Evolutionary conservation across 129 eudicot genomes (phyloP), one percentile per base, ranked within the genome.

Genomic region (Kitagawia praeruptora): DNA sequence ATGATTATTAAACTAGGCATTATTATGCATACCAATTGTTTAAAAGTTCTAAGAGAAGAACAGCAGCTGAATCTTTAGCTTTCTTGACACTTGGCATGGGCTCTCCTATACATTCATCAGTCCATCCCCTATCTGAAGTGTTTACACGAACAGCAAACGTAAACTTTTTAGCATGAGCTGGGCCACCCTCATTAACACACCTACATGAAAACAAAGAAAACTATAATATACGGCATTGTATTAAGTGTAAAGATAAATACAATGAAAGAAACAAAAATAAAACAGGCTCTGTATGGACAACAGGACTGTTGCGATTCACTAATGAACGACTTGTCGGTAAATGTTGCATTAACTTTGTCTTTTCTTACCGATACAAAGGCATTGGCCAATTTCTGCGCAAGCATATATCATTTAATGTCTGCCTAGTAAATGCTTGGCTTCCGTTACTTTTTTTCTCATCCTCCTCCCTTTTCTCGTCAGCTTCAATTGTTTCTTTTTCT

Each of bases 41-140:
- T 58, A 95, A 45, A 77, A 95, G 99, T 79, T 95, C 93, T 86
- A 95, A 81, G 47, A 95, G 90, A 77, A 95, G 91, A 89, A 89
- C 91, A 8, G 99, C 99, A n/a, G 99, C 97, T 40, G 99, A 95
- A 84, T 95, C 97, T 82, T 92, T 95, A n/a, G 99, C 99, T 88
- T 95, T 95, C 92, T 95, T 95, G 66, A 95, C 99, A 87, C 97
- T 95, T 11, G 99, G 97, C 99, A 95, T 95, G 23, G 99, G 93
- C 80, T 95, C 97, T 63, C 99, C 99, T 4, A 95, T 75, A 74
- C 99, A 95, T 85, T 95, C 99, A 61, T 92, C 97, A 1, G 99
- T 95, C 97, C 96, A 95, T 70, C 99, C 99, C 85, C 75, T 90
- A 79, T 92, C 97, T 12, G 90, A 86, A 45, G 97, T 95, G 80